These are phyloP conservation scores for Fusarium clavum DNA, from an alignment of 2,329 filamentous ascomycete species.

Conservation along the genomic window DNA sequence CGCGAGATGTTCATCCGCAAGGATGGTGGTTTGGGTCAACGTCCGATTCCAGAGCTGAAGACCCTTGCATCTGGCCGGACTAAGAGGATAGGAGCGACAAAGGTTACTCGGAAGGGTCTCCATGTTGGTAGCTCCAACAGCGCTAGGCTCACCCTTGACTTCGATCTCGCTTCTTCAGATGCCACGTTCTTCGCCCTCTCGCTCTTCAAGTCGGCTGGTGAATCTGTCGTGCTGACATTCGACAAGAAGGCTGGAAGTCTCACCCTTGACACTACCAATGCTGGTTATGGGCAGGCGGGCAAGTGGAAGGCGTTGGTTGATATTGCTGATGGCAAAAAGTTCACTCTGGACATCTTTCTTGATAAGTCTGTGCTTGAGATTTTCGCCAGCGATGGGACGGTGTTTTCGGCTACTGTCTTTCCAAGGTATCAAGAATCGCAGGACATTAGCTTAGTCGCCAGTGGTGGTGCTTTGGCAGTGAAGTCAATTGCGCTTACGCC, in stretches of 20 bases:
- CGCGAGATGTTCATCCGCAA: slow-evolving; percentile 47
- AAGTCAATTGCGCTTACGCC: too few relatives aligned
- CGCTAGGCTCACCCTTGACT: too few relatives aligned
- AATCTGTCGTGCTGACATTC: slow-evolving; percentile 43
- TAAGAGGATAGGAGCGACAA: too few relatives aligned
- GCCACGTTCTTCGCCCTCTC: not conserved
- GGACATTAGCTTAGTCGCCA: slow-evolving; percentile 31
- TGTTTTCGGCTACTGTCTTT: slow-evolving; percentile 44
- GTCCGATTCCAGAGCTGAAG: too few relatives aligned
- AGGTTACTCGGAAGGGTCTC: too few relatives aligned
- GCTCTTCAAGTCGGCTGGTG: slow-evolving; percentile 43
- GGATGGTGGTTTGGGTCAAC: too few relatives aligned
- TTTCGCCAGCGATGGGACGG: slow-evolving; percentile 47
- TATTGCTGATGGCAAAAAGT: slow-evolving; percentile 20
- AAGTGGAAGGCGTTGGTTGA: slow-evolving; percentile 44
- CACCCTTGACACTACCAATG: slow-evolving; percentile 47
- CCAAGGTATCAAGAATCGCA: slow-evolving; percentile 46
- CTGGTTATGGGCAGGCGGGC: slow-evolving; percentile 47
- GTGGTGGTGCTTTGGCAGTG: too few relatives aligned
- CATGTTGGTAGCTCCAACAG: too few relatives aligned
- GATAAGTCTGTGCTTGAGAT: slow-evolving; percentile 47
- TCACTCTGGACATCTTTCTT: slow-evolving; percentile 47
- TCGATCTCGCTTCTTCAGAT: too few relatives aligned
- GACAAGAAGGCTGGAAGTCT: slow-evolving; percentile 35
- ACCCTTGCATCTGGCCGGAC: too few relatives aligned